These are phyloP conservation scores for Sporobolomyces phaffii DNA, from an alignment of 768 basidiomycete genomes.

Conservation along the genomic window DNA sequence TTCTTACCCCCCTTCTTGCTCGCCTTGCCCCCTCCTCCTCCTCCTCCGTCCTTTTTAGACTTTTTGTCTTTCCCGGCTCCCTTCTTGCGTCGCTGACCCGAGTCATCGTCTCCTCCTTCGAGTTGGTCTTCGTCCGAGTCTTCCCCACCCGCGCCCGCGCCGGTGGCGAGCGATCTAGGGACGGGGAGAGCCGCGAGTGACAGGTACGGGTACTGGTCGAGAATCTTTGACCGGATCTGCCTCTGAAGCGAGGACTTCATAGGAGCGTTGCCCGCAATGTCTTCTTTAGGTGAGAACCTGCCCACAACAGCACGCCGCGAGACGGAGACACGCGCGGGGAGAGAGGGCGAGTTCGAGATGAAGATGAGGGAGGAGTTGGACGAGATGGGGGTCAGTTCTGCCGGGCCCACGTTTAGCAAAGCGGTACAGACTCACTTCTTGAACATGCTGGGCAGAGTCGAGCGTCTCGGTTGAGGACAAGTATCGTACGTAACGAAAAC, in stretches of 20 bases:
- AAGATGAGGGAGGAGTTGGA: not conserved
- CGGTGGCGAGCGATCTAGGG: constrained; percentile 1
- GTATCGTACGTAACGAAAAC: too few species aligned
- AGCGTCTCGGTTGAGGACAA: not conserved
- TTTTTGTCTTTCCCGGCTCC: constrained; percentile 22
- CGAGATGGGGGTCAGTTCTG: too few species aligned
- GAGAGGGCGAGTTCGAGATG: not conserved
- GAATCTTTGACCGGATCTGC: constrained; percentile 68
- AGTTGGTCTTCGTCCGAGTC: constrained; percentile 2
- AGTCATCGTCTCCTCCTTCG: constrained; percentile 36
- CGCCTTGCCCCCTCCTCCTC: constrained; percentile 10
- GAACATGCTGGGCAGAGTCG: not conserved
- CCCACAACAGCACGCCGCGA: not conserved
- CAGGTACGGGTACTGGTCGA: constrained; percentile 64
- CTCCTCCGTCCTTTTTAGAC: constrained; percentile 18
- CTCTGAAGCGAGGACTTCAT: constrained; percentile 91
- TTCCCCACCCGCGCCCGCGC: not conserved
- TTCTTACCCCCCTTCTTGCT: constrained; percentile 40
- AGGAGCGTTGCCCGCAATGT: constrained; percentile 75
- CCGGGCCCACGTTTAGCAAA: too few species aligned
- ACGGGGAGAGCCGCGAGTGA: constrained; percentile 44
- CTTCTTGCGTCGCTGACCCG: constrained; percentile 32
- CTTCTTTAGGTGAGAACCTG: constrained; percentile 56
- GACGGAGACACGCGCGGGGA: too few species aligned
- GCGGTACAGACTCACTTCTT: not conserved